phyloP scores from a whole-genome alignment of 78 protist species.

The Speleostelium caveatum region DNA sequence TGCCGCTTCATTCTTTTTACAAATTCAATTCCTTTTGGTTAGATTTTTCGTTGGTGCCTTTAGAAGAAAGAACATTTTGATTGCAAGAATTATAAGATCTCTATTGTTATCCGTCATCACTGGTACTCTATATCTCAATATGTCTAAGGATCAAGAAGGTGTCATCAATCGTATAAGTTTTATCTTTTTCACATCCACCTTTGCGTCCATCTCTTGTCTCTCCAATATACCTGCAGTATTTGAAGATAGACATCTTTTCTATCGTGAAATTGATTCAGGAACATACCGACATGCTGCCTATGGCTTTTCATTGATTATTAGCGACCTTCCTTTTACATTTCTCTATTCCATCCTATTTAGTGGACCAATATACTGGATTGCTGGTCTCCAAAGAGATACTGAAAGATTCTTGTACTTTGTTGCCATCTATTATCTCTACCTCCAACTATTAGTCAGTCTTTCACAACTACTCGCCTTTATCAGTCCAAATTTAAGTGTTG shows the following conservation, averaged over 20 bases:
- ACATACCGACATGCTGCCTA: constrained; percentile 54
- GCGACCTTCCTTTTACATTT: constrained; percentile 55
- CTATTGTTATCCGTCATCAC: constrained; percentile 31
- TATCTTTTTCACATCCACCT: constrained; percentile 58
- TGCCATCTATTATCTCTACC: constrained; percentile 29
- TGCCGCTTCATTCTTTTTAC: constrained; percentile 7
- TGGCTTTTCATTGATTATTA: constrained; percentile 11
- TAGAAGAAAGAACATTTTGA: constrained; percentile 25
- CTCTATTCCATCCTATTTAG: constrained; percentile 25
- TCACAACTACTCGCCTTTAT: constrained; percentile 41
- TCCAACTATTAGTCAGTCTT: constrained; percentile 36
- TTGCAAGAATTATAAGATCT: constrained; percentile 17
- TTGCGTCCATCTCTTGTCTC: constrained; percentile 52
- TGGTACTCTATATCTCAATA: constrained; percentile 56
- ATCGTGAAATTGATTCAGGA: constrained; percentile 49
- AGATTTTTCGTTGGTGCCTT: constrained; percentile 28
- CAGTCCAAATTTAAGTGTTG: constrained; percentile 25
- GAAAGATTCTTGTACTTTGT: constrained; percentile 10
- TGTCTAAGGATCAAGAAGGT: constrained; percentile 45
- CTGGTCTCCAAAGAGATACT: constrained; percentile 25
- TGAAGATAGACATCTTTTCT: constrained; percentile 62
- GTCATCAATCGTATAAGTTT: constrained; percentile 46
- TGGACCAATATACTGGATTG: constrained; percentile 54
- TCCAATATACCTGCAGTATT: constrained; percentile 70
- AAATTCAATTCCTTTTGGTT: constrained; percentile 1